phyloP scores from a whole-genome alignment of 176 grass and related monocot genomes.

The Stipa capillata region DNA sequence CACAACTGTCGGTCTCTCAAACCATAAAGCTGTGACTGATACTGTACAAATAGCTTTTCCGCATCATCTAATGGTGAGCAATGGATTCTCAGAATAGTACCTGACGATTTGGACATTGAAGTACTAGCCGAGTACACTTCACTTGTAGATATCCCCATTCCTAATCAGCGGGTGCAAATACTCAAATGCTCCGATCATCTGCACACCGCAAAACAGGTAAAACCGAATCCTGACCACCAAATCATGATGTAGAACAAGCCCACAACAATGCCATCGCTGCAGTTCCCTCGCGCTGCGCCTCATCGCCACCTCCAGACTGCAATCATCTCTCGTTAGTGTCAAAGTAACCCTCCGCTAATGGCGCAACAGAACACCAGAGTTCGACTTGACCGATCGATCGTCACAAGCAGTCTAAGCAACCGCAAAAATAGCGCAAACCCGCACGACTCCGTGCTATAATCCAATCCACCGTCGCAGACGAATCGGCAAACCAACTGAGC shows the following conservation, averaged over 20 bases:
- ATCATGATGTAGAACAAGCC: neutral
- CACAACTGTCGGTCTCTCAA: neutral
- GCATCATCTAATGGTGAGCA: neutral
- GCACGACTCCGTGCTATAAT: neutral
- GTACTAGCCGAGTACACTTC: too few relatives aligned
- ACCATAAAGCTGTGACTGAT: neutral
- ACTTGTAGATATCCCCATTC: neutral
- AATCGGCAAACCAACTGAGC: neutral
- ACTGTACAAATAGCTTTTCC: neutral
- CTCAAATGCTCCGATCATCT: neutral
- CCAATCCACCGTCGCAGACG: neutral
- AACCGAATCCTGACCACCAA: neutral
- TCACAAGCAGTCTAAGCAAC: neutral
- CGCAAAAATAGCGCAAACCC: neutral
- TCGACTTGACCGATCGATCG: neutral
- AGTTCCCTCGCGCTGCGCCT: neutral
- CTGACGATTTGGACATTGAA: too few relatives aligned
- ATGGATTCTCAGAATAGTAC: neutral
- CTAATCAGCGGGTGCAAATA: neutral
- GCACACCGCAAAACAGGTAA: neutral
- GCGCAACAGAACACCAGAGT: neutral
- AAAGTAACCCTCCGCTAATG: neutral
- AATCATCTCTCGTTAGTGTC: neutral
- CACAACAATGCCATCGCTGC: neutral
- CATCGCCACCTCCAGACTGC: neutral